Base-by-base conservation (phyloP, 2,329 filamentous ascomycete species). In the Mycosphaerella sp. region DNA sequence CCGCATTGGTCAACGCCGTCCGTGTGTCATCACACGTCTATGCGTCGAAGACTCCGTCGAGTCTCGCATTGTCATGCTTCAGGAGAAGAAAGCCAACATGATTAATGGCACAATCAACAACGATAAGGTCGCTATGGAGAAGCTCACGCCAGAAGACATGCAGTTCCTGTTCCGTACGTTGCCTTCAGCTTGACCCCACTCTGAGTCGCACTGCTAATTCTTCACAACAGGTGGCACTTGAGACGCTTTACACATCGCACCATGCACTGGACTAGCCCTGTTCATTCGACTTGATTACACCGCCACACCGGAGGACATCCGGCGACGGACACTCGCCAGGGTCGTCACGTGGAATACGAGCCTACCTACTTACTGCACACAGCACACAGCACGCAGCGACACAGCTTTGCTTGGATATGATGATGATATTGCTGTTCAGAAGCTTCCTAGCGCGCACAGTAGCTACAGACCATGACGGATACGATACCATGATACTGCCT, bases 21-120 rank as follows among this genome's bases (percentile, higher is more conserved):
- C 92, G 29, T 97, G 93, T 69, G 89, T 89, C 36, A 95, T 98
- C 64, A 97, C 91, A 1, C 84, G 93, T 29, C 81, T 98, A 9
- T 95, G 90, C 68, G 96, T 98, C 58, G 92, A 98, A 69, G 93
- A 98, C 69, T 95, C 89, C 1, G 92, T 98, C 29, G 93, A 98
- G 74, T 93, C 87, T 55, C 83, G 93, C 44, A 98, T 98, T 80
- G 89, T 98, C 2, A 78, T 93, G 61, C 80, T 98, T 26, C 93
- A 98, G 70, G 93, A 98, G 76, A 98, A 98, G 81, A 98, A 98
- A 76, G 90, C 92, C 0, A 92, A 87, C 67, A 92, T 98, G 88
- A 98, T 98, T 67, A 89, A 92, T 64, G 91, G 90, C 29, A 98
- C 93, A 0, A 91, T 98, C 70, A 96, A 97, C 70, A 87, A 89